These are phyloP conservation scores for Thalassiosira exigua DNA, from an alignment of 352 stramenopile genomes.

Conservation along the genomic window DNA sequence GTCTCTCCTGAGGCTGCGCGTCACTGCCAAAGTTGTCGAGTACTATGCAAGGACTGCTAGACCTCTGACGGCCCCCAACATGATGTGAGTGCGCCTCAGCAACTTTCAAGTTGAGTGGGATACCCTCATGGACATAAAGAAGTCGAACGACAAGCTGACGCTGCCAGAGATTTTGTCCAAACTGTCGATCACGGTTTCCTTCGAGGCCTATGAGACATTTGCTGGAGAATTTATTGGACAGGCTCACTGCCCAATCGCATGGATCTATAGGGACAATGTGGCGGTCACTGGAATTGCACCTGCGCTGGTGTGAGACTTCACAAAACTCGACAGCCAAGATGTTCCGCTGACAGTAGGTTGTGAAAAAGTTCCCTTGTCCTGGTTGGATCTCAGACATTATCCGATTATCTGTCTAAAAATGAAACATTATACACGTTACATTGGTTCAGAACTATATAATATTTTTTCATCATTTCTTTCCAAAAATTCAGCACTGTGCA, in stretches of 20 bases:
- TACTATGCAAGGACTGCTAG: background rate
- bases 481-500: no score
- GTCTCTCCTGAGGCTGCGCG: background rate
- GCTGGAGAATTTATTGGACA: background rate
- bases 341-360: no score
- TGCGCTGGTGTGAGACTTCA: background rate
- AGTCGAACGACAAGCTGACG: background rate
- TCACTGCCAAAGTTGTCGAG: background rate
- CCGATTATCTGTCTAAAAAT: no score
- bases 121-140: background rate
- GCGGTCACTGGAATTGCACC: background rate
- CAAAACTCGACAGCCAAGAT: no score
- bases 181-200: background rate
- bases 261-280: background rate
- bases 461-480: no score
- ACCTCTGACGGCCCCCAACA: background rate
- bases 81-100: background rate
- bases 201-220: slow-evolving; percentile 1
- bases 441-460: no score
- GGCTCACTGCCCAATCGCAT: background rate
- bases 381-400: no score
- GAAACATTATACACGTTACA: no score
- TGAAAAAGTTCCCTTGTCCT: no score
- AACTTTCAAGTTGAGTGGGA: slow-evolving; percentile 1
- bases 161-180: background rate